These are phyloP conservation scores for Didymella arachidicola DNA, from an alignment of 2,329 filamentous ascomycete species.

Conservation along the genomic window DNA sequence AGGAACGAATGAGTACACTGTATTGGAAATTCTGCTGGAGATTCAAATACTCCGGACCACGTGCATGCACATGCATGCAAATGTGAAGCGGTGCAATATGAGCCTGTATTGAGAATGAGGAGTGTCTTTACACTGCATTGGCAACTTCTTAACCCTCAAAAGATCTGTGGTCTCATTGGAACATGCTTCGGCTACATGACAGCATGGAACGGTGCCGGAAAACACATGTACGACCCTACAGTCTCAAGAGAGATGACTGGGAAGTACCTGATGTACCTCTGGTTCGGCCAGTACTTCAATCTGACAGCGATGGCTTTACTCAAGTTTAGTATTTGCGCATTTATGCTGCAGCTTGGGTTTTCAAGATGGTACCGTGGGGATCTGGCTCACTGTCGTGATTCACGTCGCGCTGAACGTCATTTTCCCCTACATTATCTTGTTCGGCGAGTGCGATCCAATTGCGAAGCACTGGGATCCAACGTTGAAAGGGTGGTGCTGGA, in stretches of 20 bases:
- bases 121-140: background rate
- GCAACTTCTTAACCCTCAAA: background rate
- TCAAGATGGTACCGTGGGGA: constrained; percentile 9
- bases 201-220: constrained; percentile 5
- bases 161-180: constrained; percentile 3
- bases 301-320: constrained; percentile 18
- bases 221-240: constrained; percentile 17
- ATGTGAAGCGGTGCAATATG: constrained; percentile 6
- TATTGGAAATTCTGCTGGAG: constrained; percentile 1
- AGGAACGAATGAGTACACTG: constrained; percentile 4
- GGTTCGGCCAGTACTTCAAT: constrained; percentile 21
- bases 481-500: constrained; percentile 16
- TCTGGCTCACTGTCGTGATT: constrained; percentile 7
- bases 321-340: constrained; percentile 21
- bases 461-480: constrained; percentile 13
- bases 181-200: constrained; percentile 9
- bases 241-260: background rate
- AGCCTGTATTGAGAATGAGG: background rate
- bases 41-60: constrained; percentile 8
- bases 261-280: constrained; percentile 10
- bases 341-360: constrained; percentile 17
- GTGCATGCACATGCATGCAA: background rate
- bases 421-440: constrained; percentile 8
- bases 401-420: constrained; percentile 16
- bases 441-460: constrained; percentile 11